phyloP scores from a whole-genome alignment of 768 basidiomycete genomes.

The Leccinum subgranulosum region DNA sequence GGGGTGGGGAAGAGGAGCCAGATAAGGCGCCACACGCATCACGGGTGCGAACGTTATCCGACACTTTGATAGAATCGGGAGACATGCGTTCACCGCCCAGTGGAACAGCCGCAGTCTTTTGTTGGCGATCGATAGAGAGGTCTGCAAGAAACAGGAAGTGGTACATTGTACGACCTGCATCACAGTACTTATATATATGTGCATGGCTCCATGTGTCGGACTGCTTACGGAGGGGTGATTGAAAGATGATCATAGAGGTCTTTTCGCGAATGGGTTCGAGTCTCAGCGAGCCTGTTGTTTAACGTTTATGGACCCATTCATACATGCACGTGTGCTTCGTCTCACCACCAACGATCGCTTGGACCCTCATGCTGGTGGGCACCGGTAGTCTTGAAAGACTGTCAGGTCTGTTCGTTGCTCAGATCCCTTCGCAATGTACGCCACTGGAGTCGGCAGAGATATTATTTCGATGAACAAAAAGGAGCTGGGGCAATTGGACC shows the following conservation, averaged over 20 bases:
- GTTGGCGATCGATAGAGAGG: background rate
- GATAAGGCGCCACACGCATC: background rate
- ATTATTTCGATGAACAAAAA: background rate
- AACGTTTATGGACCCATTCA: background rate
- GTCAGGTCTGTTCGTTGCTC: background rate
- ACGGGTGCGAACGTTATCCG: background rate
- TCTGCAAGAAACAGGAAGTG: background rate
- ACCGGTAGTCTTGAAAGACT: background rate
- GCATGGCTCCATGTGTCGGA: background rate
- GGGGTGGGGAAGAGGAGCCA: background rate
- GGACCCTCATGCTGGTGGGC: background rate
- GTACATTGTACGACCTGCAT: background rate
- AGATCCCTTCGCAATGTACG: background rate
- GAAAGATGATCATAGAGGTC: background rate
- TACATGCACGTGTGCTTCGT: background rate
- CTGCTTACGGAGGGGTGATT: background rate
- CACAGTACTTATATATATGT: background rate
- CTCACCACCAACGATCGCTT: background rate
- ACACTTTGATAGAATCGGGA: background rate
- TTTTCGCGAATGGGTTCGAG: constrained; percentile 5
- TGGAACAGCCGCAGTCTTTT: background rate
- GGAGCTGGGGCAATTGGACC: background rate
- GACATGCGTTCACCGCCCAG: background rate
- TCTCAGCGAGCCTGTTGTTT: background rate
- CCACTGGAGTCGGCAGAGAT: background rate